Evolutionary conservation across 2,329 filamentous ascomycete species (phyloP).

Genomic region (Hypomyces perniciosus): DNA sequence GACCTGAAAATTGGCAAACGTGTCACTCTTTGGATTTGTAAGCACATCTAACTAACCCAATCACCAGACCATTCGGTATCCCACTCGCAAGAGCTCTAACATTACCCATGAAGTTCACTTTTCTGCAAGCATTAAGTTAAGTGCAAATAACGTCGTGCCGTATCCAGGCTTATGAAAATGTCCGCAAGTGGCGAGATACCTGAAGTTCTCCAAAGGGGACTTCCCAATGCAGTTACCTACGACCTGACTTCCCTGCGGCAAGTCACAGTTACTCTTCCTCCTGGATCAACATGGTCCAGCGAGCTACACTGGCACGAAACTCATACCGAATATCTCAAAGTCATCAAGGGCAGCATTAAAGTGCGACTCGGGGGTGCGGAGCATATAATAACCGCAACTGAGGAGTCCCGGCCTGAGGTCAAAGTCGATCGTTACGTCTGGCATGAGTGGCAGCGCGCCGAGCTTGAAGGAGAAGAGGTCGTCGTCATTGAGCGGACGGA

Average conservation of each 20-base stretch:
- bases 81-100: too few species aligned
- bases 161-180: neutral
- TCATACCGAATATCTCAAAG: conserved; percentile 40
- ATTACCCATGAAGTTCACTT: too few species aligned
- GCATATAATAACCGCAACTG: conserved; percentile 17
- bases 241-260: conserved; percentile 31
- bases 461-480: conserved; percentile 26
- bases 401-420: conserved; percentile 23
- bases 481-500: conserved; percentile 43
- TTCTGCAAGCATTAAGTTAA: too few species aligned
- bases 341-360: conserved; percentile 32
- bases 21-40: conserved; percentile 1
- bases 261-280: conserved; percentile 39
- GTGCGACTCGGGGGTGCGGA: conserved; percentile 17
- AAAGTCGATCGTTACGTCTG: conserved; percentile 30
- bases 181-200: neutral
- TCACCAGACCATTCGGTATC: too few species aligned
- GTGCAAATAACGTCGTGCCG: too few species aligned
- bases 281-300: conserved; percentile 39
- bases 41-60: neutral
- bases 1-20: too few species aligned
- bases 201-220: conserved; percentile 13
- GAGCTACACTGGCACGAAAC: conserved; percentile 44
- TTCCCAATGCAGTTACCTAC: conserved; percentile 20
- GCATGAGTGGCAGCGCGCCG: conserved; percentile 43